These are phyloP conservation scores for Xylaria bambusicola DNA, from an alignment of 495 filamentous ascomycete species.

Conservation along the genomic window DNA sequence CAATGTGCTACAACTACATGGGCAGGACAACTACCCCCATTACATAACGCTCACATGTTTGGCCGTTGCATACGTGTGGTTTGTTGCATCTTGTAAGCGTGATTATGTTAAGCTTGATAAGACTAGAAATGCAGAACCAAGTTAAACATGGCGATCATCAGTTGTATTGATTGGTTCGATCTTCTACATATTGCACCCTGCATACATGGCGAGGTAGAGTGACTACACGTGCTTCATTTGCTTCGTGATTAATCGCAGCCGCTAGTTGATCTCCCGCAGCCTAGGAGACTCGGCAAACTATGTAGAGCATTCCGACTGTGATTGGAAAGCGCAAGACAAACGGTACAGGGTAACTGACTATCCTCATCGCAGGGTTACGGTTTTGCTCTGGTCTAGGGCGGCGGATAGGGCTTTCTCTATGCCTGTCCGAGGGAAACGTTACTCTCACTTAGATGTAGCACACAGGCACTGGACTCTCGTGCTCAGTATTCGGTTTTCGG, in stretches of 20 bases:
- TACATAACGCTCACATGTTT: too few relatives aligned
- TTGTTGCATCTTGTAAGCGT: background rate
- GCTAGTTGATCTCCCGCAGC: background rate
- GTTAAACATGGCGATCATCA: background rate
- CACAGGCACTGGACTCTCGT: too few relatives aligned
- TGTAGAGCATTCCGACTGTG: background rate
- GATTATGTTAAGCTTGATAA: background rate
- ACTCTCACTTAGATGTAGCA: too few relatives aligned
- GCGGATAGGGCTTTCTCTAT: background rate
- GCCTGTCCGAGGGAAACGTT: too few relatives aligned
- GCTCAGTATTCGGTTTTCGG: too few relatives aligned
- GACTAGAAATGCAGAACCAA: background rate
- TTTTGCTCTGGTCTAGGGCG: background rate
- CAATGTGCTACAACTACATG: too few relatives aligned
- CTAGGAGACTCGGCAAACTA: background rate
- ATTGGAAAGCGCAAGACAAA: too few relatives aligned
- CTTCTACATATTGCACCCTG: background rate
- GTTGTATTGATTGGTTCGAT: background rate
- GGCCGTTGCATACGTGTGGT: too few relatives aligned
- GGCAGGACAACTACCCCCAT: too few relatives aligned
- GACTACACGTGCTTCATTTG: background rate
- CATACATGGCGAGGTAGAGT: background rate
- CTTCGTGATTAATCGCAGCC: background rate
- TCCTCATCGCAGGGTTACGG: too few relatives aligned
- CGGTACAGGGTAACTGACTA: background rate